Conservation (phyloP, 2,329 filamentous ascomycete species). For the Fusarium redolens region DNA sequence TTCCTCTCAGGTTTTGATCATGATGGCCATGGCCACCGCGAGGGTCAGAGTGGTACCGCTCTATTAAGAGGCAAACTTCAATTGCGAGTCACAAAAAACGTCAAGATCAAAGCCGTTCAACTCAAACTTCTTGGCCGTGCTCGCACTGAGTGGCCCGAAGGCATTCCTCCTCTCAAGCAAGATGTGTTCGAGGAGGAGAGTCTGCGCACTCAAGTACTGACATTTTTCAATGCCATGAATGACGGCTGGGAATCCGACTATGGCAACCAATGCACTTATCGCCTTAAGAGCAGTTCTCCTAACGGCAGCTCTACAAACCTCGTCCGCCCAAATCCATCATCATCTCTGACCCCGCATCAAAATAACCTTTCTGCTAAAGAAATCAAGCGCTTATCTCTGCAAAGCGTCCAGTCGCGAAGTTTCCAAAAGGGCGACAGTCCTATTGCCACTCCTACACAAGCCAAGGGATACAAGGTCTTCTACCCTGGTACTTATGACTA, state of each 20-base stretch:
- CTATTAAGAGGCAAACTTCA: conserved; percentile 87
- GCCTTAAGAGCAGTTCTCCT: conserved; percentile 55
- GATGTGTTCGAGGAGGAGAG: conserved; percentile 87
- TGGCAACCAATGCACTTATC: conserved; percentile 71
- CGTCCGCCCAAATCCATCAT: conserved; percentile 32
- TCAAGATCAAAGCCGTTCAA: conserved; percentile 92
- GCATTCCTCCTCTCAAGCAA: conserved; percentile 87
- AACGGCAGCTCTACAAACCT: conserved; percentile 51
- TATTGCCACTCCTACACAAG: conserved; percentile 67
- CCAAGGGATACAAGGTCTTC: conserved; percentile 87
- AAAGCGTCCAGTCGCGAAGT: conserved; percentile 84
- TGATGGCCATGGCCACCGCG: conserved; percentile 64
- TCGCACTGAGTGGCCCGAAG: conserved; percentile 95
- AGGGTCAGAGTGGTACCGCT: conserved; percentile 76
- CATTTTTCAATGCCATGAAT: conserved; percentile 87
- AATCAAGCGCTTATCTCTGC: conserved; percentile 77
- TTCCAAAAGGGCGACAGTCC: conserved; percentile 82
- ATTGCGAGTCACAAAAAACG: conserved; percentile 84
- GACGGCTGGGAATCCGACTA: conserved; percentile 70
- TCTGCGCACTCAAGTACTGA: conserved; percentile 87
- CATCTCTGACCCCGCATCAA: conserved; percentile 40
- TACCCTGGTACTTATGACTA: conserved; percentile 76
- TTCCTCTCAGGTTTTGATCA: conserved; percentile 85
- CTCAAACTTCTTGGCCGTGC: conserved; percentile 88
- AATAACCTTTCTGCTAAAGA: conserved; percentile 57